Conservation (phyloP, 352 stramenopile genomes). For the Salisapilia sapeloensis region DNA sequence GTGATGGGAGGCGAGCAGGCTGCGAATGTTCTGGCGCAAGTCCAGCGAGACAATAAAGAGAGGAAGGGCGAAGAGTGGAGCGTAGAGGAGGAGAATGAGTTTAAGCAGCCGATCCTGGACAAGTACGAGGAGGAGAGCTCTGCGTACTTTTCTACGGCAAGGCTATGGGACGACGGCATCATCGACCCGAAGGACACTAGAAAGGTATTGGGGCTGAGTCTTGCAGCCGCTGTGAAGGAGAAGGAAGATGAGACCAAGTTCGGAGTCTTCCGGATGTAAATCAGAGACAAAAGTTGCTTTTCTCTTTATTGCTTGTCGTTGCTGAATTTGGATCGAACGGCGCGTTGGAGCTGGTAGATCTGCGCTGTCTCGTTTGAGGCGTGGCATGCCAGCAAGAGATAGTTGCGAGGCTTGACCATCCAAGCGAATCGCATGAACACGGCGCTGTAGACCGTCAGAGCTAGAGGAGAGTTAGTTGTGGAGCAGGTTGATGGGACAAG, state of each 20-base stretch:
- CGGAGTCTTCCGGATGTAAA: conserved; percentile 94
- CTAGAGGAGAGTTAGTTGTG: conserved; percentile 7
- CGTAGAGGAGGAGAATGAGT: conserved; percentile 74
- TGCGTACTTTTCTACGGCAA: conserved; percentile 90
- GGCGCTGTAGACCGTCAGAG: conserved; percentile 68
- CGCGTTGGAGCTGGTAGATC: conserved; percentile 66
- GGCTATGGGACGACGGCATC: conserved; percentile 97
- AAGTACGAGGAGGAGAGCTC: conserved; percentile 92
- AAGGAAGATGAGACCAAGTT: conserved; percentile 80
- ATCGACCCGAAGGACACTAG: conserved; percentile 93
- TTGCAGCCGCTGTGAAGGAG: conserved; percentile 60
- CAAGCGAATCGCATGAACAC: conserved; percentile 83
- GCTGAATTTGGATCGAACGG: conserved; percentile 14
- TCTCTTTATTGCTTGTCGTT: conserved; percentile 17
- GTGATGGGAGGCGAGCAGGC: conserved; percentile 98
- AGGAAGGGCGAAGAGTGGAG: conserved; percentile 45
- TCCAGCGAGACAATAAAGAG: conserved; percentile 84
- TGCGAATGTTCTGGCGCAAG: conserved; percentile 89
- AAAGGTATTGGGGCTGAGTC: conserved; percentile 64
- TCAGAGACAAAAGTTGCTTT: not conserved
- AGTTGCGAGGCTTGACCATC: conserved; percentile 81
- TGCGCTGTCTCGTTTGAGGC: conserved; percentile 69
- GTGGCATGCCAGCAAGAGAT: conserved; percentile 70
- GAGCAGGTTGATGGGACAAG: conserved; percentile 1
- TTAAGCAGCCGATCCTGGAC: conserved; percentile 91